Conservation (phyloP, 1,284 basidiomycete genomes). For the Exsudoporus floridanus region DNA sequence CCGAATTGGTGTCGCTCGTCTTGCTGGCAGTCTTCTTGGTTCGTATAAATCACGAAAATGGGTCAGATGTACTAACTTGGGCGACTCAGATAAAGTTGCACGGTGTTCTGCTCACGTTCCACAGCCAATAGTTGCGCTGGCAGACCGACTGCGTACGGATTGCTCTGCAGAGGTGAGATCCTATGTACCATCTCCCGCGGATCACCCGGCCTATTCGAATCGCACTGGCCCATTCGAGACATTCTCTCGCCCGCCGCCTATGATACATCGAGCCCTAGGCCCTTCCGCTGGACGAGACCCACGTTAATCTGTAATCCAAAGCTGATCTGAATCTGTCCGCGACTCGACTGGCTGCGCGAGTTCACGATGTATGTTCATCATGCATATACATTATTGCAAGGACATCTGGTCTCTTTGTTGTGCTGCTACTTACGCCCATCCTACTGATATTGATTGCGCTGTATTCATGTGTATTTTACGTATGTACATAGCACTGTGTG, state of each 20-base stretch:
- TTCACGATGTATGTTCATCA: slow-evolving; percentile 2
- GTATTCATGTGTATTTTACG: slow-evolving; percentile 15
- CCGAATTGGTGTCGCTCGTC: slow-evolving; percentile 78
- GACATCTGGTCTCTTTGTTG: slow-evolving; percentile 15
- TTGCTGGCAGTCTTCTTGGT: slow-evolving; percentile 58
- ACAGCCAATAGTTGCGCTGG: slow-evolving; percentile 37
- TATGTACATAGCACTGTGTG: slow-evolving; percentile 17
- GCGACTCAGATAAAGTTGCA: slow-evolving; percentile 25
- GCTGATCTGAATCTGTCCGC: not conserved
- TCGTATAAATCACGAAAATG: slow-evolving; percentile 26
- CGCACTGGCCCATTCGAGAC: slow-evolving; percentile 29
- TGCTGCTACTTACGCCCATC: slow-evolving; percentile 16
- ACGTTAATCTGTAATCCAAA: slow-evolving; percentile 10
- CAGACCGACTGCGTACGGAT: slow-evolving; percentile 47
- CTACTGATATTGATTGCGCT: slow-evolving; percentile 26
- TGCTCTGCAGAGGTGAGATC: slow-evolving; percentile 49
- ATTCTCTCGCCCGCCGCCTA: slow-evolving; percentile 39
- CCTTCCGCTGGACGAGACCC: slow-evolving; percentile 10
- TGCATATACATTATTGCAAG: slow-evolving; percentile 27
- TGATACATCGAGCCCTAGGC: slow-evolving; percentile 5
- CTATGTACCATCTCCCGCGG: slow-evolving; percentile 34
- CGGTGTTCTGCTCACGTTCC: slow-evolving; percentile 27
- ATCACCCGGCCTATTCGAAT: slow-evolving; percentile 13
- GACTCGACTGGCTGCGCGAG: not conserved
- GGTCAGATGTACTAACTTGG: slow-evolving; percentile 6